These are phyloP conservation scores for Globisporangium alternatum DNA, from an alignment of 352 stramenopile species.

Conservation along the genomic window DNA sequence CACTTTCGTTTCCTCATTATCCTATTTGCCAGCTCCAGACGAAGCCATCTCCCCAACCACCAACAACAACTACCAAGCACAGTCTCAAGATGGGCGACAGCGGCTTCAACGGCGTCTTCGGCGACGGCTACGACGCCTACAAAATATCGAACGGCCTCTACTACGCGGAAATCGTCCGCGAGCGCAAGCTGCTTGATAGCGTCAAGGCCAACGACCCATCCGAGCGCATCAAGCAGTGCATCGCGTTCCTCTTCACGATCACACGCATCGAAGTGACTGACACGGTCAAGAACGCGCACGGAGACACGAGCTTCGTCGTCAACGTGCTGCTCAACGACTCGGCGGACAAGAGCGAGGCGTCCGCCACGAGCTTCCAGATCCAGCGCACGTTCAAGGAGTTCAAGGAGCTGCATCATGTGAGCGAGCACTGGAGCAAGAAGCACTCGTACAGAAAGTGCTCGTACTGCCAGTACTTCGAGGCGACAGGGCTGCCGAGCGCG, in stretches of 20 bases:
- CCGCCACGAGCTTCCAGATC: conserved; percentile 14
- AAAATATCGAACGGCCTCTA: no score
- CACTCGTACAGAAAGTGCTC: not conserved
- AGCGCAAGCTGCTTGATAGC: not conserved
- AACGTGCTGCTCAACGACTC: not conserved
- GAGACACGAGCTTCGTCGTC: conserved; percentile 9
- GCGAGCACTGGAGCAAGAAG: conserved; percentile 9
- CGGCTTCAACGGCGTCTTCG: no score
- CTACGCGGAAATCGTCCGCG: not conserved
- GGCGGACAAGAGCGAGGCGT: not conserved
- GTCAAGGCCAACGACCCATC: not conserved
- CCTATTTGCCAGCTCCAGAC: no score
- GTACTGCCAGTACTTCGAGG: conserved; percentile 7
- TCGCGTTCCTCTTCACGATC: conserved; percentile 12
- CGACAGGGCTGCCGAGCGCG: not conserved
- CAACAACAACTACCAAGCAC: no score
- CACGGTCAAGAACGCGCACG: conserved; percentile 8
- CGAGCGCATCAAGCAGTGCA: conserved; percentile 11
- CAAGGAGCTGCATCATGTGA: conserved; percentile 8
- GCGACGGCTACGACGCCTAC: no score
- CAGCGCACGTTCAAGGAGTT: conserved; percentile 14
- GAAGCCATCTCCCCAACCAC: no score
- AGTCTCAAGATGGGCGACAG: no score
- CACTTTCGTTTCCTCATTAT: no score
- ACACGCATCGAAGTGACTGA: conserved; percentile 8